Evolutionary conservation across 2,329 filamentous ascomycete genomes (phyloP).

Genomic region (Alternaria novae-zelandiae): DNA sequence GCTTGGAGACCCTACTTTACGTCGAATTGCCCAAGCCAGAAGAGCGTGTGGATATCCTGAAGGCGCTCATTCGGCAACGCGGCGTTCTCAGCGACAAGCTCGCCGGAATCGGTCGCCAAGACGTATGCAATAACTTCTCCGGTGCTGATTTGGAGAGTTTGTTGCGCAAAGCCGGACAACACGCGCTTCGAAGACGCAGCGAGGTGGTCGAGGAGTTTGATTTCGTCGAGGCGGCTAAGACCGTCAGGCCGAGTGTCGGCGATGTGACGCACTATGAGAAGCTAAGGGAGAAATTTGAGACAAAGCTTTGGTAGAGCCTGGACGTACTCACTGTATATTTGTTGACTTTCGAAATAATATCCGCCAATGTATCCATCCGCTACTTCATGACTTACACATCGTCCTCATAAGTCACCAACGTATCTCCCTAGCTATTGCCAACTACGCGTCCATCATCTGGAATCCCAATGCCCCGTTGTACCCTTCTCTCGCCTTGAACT

Average conservation of each 20-base stretch:
- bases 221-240: conserved; percentile 51
- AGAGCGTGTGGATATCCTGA: conserved; percentile 85
- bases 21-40: conserved; percentile 81
- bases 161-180: conserved; percentile 64
- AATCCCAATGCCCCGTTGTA: neutral
- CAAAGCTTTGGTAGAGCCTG: conserved; percentile 24
- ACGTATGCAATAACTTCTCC: conserved; percentile 77
- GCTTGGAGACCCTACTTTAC: conserved; percentile 86
- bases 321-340: neutral
- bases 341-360: neutral
- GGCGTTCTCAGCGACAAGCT: conserved; percentile 62
- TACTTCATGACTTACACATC: neutral
- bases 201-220: conserved; percentile 57
- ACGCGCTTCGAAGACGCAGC: conserved; percentile 57
- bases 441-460: neutral
- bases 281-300: conserved; percentile 57
- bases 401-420: neutral
- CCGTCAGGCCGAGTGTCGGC: conserved; percentile 60
- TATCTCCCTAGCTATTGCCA: neutral
- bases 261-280: conserved; percentile 64
- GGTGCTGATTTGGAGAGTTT: conserved; percentile 69
- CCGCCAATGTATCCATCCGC: neutral
- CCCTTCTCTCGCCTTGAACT: neutral
- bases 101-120: conserved; percentile 67
- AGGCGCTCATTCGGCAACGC: conserved; percentile 63